phyloP scores from a whole-genome alignment of 2,329 filamentous ascomycete species.

The Hymenoscyphus infarciens region DNA sequence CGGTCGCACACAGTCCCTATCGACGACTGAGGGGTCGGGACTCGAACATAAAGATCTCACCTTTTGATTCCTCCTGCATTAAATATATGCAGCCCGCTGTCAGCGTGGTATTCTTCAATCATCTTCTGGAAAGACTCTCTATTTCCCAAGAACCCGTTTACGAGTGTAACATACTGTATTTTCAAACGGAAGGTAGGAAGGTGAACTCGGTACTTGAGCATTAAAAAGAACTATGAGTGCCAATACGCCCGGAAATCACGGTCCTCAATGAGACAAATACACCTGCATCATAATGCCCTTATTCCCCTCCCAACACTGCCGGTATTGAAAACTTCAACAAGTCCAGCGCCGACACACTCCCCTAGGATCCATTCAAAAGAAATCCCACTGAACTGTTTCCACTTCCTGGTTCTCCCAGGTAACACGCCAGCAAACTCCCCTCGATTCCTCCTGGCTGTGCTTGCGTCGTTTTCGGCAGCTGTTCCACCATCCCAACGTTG shows the following conservation, averaged over 20 bases:
- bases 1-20: neutral
- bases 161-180: no score
- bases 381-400: constrained; percentile 67
- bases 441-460: constrained; percentile 47
- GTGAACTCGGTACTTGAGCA: no score
- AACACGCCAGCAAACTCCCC: constrained; percentile 55
- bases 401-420: constrained; percentile 62
- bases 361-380: constrained; percentile 68
- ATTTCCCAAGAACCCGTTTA: no score
- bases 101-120: neutral
- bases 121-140: neutral
- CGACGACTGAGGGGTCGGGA: neutral
- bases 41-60: neutral
- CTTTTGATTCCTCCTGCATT: neutral
- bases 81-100: neutral
- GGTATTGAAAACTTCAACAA: constrained; percentile 73
- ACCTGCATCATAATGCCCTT: constrained; percentile 39
- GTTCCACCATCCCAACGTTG: constrained; percentile 70
- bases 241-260: no score
- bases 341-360: constrained; percentile 66
- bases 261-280: neutral
- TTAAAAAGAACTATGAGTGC: no score
- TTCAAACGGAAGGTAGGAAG: no score
- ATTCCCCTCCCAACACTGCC: constrained; percentile 68
- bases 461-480: constrained; percentile 42